Base-by-base conservation (phyloP, 306 rosid species). In the Sphenostylis stenocarpa region DNA sequence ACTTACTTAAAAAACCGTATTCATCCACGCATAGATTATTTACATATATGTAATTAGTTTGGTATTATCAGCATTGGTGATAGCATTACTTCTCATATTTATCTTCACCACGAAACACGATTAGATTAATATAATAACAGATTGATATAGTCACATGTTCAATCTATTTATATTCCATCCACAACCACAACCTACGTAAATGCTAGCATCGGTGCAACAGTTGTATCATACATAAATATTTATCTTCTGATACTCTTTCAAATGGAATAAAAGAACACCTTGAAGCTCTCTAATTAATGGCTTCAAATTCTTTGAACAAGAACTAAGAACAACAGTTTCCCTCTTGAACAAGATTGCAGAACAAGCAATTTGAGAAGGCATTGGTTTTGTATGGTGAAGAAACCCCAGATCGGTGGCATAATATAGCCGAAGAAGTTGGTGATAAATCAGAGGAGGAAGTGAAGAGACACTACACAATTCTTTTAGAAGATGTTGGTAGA, bases 391-490 rank as follows among this genome's bases (percentile, higher is more conserved):
- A 48, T 36, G 72, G 49, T 24, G 61, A 63, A 48, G 19, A 23
- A 20, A 36, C 73, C 12, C 38, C 43, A 63, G 28, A 76, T 76
- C 29, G 80, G 1, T 63, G 80, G 80, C 28, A 64, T 63, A 48
- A 34, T 10, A 49, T 76, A 34, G 80, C 80, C 1, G 21, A 75
- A 48, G 63, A 28, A 21, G 72, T 75, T 33, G 72, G 26, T 4
- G 23, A 36, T 15, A 75, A 75, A 63, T 31, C 80, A 15, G 72
- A 6, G 4, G 72, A 63, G 4, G 72, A 76, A 63, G 72, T 76
- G 19, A 49, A 76, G 53, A 76, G 6, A 36, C 80, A 76, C 52
- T 63, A 63, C 16, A 64, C 33, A 63, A 75, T 75, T 11, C 80
- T 75, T 21, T 23, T 75, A 1, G 64, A 75, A 63, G 80, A 75